A percentile compares a stretch with the other conserved stretches of the same genome.
phyloP scores from a whole-genome alignment of 2,329 filamentous ascomycete genomes.

The Incumbomyces delicatus region DNA sequence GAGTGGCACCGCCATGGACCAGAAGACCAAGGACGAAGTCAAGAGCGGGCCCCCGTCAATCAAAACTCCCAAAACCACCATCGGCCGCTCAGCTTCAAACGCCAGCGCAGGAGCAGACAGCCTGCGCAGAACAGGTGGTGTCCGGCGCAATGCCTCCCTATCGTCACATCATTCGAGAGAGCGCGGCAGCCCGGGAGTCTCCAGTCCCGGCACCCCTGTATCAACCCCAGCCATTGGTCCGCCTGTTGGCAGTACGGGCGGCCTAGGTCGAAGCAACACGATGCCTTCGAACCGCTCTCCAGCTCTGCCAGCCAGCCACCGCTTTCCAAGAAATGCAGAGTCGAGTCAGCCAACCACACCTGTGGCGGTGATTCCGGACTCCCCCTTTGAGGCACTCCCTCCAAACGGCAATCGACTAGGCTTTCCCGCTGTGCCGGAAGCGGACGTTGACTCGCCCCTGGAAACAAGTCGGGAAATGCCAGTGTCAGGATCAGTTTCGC shows the following conservation, averaged over 20 bases:
- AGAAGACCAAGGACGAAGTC: constrained; percentile 57
- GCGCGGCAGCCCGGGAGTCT: constrained; percentile 55
- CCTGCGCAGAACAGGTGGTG: constrained; percentile 59
- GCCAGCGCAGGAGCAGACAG: constrained; percentile 84
- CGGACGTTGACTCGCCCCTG: background rate
- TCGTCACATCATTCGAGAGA: constrained; percentile 73
- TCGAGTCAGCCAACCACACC: constrained; percentile 10
- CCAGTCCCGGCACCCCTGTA: constrained; percentile 54
- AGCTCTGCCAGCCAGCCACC: constrained; percentile 49
- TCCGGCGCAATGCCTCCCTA: constrained; percentile 82
- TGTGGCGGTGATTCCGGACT: constrained; percentile 1
- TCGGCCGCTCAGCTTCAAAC: constrained; percentile 67
- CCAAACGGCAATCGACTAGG: background rate
- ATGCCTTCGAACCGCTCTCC: constrained; percentile 85
- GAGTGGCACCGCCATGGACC: constrained; percentile 96
- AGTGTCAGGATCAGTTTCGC: too few species aligned
- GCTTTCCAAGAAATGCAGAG: constrained; percentile 46
- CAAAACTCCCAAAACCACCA: constrained; percentile 44
- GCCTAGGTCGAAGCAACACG: constrained; percentile 76
- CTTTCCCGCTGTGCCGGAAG: background rate
- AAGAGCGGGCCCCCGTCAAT: constrained; percentile 54
- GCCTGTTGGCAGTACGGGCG: constrained; percentile 40
- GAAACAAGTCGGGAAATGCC: background rate
- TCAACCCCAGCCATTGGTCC: constrained; percentile 28
- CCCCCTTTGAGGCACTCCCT: background rate